Evolutionary conservation across 1,284 basidiomycete species (phyloP).

Genomic region (Apiotrichum gracile): DNA sequence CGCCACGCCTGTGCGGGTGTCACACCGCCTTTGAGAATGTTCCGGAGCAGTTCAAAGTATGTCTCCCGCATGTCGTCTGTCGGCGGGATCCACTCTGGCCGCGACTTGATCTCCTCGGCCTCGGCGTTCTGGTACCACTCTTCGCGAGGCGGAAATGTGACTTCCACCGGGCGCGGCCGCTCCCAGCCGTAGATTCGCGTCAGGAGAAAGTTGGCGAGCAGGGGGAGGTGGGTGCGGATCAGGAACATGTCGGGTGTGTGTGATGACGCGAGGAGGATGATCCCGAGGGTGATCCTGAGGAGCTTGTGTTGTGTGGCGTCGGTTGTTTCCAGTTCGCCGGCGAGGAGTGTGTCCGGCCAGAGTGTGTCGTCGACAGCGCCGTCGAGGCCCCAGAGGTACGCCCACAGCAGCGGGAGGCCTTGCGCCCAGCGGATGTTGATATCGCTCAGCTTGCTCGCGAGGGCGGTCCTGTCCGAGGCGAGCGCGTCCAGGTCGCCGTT

Average conservation of each 20-base stretch:
- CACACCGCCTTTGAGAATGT: conserved; percentile 36
- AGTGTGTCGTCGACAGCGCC: not conserved
- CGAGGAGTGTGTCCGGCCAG: not conserved
- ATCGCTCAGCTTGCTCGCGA: conserved; percentile 22
- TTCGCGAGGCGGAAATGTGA: conserved; percentile 31
- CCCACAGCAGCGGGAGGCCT: conserved; percentile 31
- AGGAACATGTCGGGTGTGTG: conserved; percentile 23
- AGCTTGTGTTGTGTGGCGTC: conserved; percentile 5
- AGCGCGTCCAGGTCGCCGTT: conserved; percentile 1
- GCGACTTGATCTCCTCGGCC: conserved; percentile 11
- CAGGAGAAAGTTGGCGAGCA: conserved; percentile 31
- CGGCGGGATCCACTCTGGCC: conserved; percentile 22
- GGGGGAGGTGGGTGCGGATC: conserved; percentile 24
- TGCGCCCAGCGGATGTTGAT: conserved; percentile 21
- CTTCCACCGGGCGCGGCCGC: conserved; percentile 25
- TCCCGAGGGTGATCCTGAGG: conserved; percentile 23
- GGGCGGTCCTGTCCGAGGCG: not conserved
- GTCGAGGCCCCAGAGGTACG: conserved; percentile 30
- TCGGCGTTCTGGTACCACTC: conserved; percentile 28
- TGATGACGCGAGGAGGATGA: conserved; percentile 18
- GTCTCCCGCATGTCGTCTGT: conserved; percentile 15
- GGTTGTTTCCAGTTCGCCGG: conserved; percentile 1
- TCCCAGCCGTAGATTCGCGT: conserved; percentile 31
- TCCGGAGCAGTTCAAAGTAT: conserved; percentile 31
- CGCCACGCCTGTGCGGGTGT: conserved; percentile 33